Base-by-base conservation (phyloP, 1,284 basidiomycete species). In the Cystobasidium pallidum region DNA sequence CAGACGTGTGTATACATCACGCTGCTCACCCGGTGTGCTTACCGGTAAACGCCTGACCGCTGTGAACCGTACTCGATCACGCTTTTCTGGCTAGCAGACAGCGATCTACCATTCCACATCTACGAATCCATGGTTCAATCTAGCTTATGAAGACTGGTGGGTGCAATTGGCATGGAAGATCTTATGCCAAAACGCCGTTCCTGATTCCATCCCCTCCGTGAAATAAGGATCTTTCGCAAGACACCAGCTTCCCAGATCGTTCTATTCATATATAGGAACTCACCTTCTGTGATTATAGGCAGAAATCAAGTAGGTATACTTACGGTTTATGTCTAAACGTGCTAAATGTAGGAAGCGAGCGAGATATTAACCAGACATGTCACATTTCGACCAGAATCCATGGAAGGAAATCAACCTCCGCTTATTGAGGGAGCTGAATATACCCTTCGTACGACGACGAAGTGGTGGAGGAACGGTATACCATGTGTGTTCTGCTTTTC, bases 391-490 rank as follows among this genome's bases (percentile, higher is more conserved):
- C 8, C 75, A 99, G 84, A 98, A 98, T 78, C 93, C 94, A 24
- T 99, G 95, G 95, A 94, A 92, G 80, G 96, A 99, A 81, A 88
- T 94, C 73, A 94, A 96, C 78, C 83, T 91, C 57, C 77, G 80
- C 1, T 83, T 85, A 8, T 84, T 91, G 34, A 78, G 80, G 11
- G 77, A 81, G 8, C 80, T 83, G n/a, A 83, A 82, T 1, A 85
- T 95, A 11, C 91, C 91, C 0, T 89, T 94, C 77, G 86, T 99
- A 43, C 85, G 95, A 54, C 84, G 96, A 73, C 85, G 91, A 71
- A 94, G 92, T 76, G 96, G 96, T 13, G 96, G 96, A n/a, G 96
- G 96, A 7, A 91, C 96, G 0, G 96, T 99, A 2, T 99, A 93
- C 80, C 94, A 98, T 82, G 94, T 94, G 81, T 62, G 90, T 84